Evolutionary conservation across 2,329 filamentous ascomycete species (phyloP).

Genomic region (Fusarium graminum): DNA sequence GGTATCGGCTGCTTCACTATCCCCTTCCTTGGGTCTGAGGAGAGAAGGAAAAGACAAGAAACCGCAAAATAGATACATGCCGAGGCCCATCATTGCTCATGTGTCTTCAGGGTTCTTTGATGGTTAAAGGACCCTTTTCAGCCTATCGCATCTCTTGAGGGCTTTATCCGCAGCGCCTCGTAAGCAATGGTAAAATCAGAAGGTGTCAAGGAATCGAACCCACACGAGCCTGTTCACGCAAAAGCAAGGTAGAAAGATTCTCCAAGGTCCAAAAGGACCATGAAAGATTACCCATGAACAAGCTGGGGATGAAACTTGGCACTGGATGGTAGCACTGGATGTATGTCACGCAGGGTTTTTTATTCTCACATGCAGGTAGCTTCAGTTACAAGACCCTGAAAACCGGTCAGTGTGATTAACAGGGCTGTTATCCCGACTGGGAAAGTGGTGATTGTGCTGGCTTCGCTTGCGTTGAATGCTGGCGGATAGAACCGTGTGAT

Average conservation of each 20-base stretch:
- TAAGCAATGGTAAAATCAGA: slow-evolving; percentile 2
- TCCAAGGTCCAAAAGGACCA: slow-evolving; percentile 4
- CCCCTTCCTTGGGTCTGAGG: neutral
- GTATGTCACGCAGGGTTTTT: slow-evolving; percentile 23
- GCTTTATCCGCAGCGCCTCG: neutral
- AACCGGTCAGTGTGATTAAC: slow-evolving; percentile 24
- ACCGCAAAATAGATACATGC: neutral
- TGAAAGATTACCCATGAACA: slow-evolving; percentile 17
- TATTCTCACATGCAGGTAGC: slow-evolving; percentile 24
- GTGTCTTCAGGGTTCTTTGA: neutral
- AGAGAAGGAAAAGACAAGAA: neutral
- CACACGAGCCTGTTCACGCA: slow-evolving; percentile 2
- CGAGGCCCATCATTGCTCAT: slow-evolving; percentile 20
- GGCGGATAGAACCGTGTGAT: neutral
- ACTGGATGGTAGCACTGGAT: slow-evolving; percentile 7
- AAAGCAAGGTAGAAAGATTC: slow-evolving; percentile 3
- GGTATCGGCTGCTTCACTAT: slow-evolving; percentile 22
- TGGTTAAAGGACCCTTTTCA: slow-evolving; percentile 1
- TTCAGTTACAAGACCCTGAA: neutral
- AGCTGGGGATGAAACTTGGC: slow-evolving; percentile 12
- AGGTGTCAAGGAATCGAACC: slow-evolving; percentile 9
- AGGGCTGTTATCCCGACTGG: slow-evolving; percentile 12
- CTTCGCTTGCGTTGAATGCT: slow-evolving; percentile 1
- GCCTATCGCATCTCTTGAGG: neutral
- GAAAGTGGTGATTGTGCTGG: neutral